Conservation (phyloP, 805 yeast genomes). For the Wickerhamiella sergipiensis region DNA sequence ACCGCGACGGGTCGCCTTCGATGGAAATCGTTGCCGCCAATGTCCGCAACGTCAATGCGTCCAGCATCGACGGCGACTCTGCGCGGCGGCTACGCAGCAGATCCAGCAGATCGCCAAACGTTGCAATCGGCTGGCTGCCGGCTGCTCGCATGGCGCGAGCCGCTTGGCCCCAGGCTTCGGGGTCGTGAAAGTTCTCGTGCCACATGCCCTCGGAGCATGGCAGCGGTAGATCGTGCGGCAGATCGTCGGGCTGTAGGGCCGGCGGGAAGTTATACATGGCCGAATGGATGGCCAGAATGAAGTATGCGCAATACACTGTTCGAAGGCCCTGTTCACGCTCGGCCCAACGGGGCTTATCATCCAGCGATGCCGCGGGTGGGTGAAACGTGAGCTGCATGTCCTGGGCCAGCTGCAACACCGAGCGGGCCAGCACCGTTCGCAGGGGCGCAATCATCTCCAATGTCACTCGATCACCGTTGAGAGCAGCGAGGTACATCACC, state of each 20-base stretch:
- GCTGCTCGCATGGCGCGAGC: neutral
- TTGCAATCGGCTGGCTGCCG: neutral
- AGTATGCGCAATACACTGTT: neutral
- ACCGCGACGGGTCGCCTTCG: neutral
- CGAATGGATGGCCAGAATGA: neutral
- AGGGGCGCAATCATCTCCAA: neutral
- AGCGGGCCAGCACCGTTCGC: neutral
- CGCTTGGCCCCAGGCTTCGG: constrained; percentile 14
- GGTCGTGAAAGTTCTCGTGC: constrained; percentile 17
- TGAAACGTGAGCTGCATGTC: neutral
- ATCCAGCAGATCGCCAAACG: constrained; percentile 4
- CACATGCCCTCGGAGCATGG: constrained; percentile 24
- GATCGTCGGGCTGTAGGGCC: neutral
- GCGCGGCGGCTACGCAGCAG: constrained; percentile 1
- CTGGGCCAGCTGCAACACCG: neutral
- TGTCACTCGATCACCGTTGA: neutral
- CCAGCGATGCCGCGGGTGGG: neutral
- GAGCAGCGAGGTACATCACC: neutral
- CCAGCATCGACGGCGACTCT: neutral
- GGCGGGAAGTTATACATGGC: neutral
- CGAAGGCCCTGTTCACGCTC: neutral
- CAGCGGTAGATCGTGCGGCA: constrained; percentile 4
- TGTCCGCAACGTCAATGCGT: neutral
- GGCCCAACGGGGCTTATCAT: neutral
- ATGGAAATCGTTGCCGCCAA: neutral